Evolutionary conservation across 768 basidiomycete genomes (phyloP).

Genomic region (Kwoniella europaea): DNA sequence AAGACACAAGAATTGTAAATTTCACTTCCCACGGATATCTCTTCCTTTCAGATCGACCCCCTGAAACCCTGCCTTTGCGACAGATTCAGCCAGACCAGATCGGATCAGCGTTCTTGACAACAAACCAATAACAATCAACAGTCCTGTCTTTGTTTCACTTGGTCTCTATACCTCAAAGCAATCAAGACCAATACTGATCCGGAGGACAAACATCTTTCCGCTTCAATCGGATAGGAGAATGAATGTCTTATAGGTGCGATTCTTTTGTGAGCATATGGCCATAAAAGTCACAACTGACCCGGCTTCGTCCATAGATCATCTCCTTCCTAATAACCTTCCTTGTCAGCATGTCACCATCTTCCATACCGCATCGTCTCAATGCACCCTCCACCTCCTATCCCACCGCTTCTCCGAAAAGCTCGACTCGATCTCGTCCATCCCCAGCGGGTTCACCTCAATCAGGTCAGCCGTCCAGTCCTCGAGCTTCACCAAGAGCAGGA

Average conservation of each 20-base stretch:
- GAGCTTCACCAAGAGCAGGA: slow-evolving; percentile 29
- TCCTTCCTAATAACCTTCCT: too few relatives aligned
- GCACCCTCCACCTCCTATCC: slow-evolving; percentile 3
- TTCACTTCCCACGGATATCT: neutral
- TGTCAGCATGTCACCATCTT: slow-evolving; percentile 17
- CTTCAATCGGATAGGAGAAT: neutral
- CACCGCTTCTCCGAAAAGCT: slow-evolving; percentile 14
- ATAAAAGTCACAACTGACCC: neutral
- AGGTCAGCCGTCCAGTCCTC: slow-evolving; percentile 26
- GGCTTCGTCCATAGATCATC: neutral
- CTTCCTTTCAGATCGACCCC: slow-evolving; percentile 11
- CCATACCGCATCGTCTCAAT: slow-evolving; percentile 28
- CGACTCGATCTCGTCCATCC: slow-evolving; percentile 20
- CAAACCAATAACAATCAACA: neutral
- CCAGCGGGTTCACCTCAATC: slow-evolving; percentile 32
- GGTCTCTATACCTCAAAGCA: neutral
- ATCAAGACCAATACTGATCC: neutral
- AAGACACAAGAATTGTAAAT: neutral
- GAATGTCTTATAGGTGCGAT: neutral
- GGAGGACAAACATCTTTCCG: neutral
- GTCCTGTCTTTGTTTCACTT: slow-evolving; percentile 6
- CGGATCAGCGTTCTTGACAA: neutral
- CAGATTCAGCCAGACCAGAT: neutral
- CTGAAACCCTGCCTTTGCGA: neutral
- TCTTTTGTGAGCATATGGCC: neutral